Evolutionary conservation across 2,329 filamentous ascomycete genomes (phyloP), one percentile per base, ranked within the genome.

Genomic region (Scolecobasidium constrictum): DNA sequence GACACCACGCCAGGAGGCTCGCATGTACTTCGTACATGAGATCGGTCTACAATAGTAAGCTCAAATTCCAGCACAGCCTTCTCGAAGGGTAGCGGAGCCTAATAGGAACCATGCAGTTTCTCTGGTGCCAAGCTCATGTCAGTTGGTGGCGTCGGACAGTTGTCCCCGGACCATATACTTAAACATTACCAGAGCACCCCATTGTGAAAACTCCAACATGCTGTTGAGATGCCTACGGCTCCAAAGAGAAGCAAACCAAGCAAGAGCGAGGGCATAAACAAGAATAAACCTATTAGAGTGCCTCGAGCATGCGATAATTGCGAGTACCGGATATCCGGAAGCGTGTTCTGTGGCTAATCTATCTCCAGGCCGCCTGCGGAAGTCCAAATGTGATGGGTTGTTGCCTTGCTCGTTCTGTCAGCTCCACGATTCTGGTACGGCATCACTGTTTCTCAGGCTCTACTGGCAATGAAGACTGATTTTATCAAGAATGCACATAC

Each of bases 401-500:
- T 6, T 9, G 4, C 38, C 38, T 4, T 40, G 38, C 21, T 7
- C 38, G 4, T 15, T 7, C 16, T 40, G 38, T 16, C 16, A 22
- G 15, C 7, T 12, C 13, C 21, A 40, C 17, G 5, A 23, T 16
- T 34, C 9, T 4, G 38, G 38, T 40, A 38, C 9, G 38, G n/a
- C 9, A 9, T 23, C 9, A 26, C 16, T 17, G 7, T 37, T 17
- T 15, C 12, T 35, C 21, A 5, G 5, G 21, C 17, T 15, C 38
- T 26, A 15, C 11, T 7, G 7, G 17, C 6, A 9, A 9, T 18
- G 7, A 9, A 23, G 37, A 34, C 9, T 18, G 31, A 26, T 39
- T 12, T 16, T 12, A n/a, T n/a, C 5, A 35, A 40, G 38, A 38
- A 40, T 40, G 38, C 19, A 40, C 21, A 5, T 40, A 28, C 18